phyloP scores from a whole-genome alignment of 306 rosid genomes.

The Fragaria vesca region DNA sequence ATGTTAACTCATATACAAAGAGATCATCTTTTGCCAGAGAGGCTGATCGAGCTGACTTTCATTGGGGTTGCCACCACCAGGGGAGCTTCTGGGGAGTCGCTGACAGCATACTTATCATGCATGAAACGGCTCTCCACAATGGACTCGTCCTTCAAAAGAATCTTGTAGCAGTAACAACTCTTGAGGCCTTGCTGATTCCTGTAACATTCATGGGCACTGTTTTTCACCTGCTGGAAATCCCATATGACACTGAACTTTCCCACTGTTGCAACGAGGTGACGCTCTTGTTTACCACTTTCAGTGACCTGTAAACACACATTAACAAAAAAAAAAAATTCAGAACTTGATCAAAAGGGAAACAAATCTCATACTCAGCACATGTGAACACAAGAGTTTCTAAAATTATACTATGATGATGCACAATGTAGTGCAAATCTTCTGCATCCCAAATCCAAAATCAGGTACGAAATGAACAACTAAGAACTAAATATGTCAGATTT shows the following conservation, averaged over 20 bases:
- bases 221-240: constrained; percentile 93
- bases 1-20: neutral
- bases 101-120: constrained; percentile 79
- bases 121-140: constrained; percentile 85
- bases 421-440: neutral
- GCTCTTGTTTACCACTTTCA: constrained; percentile 93
- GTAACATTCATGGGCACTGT: constrained; percentile 80
- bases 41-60: constrained; percentile 94
- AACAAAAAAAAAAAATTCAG: neutral
- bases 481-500: neutral
- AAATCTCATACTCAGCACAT: neutral
- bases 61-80: constrained; percentile 90
- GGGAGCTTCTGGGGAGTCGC: constrained; percentile 88
- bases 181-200: constrained; percentile 90
- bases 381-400: neutral
- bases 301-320: constrained; percentile 59
- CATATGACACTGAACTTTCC: constrained; percentile 98
- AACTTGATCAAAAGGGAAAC: neutral
- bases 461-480: neutral
- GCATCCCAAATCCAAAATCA: neutral
- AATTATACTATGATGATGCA: neutral
- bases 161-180: constrained; percentile 94
- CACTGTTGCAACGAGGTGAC: constrained; percentile 86
- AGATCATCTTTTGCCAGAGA: constrained; percentile 59
- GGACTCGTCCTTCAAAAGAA: constrained; percentile 81